Base-by-base conservation (phyloP, 2,329 filamentous ascomycete genomes). In the Exophiala calicioides region DNA sequence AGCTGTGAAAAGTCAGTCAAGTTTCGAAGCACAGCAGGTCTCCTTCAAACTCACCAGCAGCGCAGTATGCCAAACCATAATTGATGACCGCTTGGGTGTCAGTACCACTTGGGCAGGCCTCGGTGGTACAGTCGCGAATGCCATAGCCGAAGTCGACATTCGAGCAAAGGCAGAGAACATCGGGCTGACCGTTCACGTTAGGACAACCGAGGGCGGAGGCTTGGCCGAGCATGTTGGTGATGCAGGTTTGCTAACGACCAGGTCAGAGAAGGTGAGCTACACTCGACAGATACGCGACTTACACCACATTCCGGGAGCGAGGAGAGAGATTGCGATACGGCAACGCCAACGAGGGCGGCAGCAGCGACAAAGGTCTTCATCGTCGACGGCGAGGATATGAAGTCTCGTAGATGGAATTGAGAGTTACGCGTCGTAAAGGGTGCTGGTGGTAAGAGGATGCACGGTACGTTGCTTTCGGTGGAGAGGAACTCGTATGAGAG, bases 111-210 rank as follows among this genome's bases (percentile, higher is more conserved):
- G 68, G 67, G 59, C 73, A 76, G 24, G 70, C 67, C 58, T 73
- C 50, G 12, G 55, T 34, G 30, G 68, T 68, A 64, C 73, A 76
- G 60, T 76, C 73, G 27, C 66, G 69, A 36, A 76, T 63, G 47
- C 73, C 73, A 50, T 62, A 68, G 21, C 57, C 47, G 58, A 74
- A 74, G 64, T 75, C 52, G 16, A 53, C 23, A 42, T 59, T 67
- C 26, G 55, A 60, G 64, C 71, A 74, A 8, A 65, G 57, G 55
- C 72, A 75, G 20, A 44, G 41, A 32, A 63, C 33, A 51, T 75
- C 68, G 33, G 44, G 52, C 8, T 55, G 58, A 19, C 53, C 29
- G 18, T 56, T 53, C 27, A 40, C 39, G 13, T 18, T 9, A 26
- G 45, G 26, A 60, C 72, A 75, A 37, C 68, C 67, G n/a, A 75